These are phyloP conservation scores for Fagus crenata DNA, from an alignment of 306 rosid genomes.

Conservation along the genomic window DNA sequence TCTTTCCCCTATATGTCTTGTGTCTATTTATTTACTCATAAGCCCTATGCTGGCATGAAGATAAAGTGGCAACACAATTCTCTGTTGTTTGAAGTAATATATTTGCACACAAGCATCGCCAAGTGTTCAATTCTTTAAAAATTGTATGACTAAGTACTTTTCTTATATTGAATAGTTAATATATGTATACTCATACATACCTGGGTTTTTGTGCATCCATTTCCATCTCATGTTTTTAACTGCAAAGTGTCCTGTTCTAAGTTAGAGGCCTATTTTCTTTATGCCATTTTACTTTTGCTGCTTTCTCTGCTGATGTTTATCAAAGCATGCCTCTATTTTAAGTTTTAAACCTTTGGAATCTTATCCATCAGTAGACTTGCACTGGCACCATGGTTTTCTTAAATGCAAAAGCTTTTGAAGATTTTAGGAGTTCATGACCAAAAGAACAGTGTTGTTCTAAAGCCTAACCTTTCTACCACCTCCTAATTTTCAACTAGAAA, in stretches of 20 bases:
- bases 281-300: neutral
- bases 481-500: neutral
- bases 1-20: neutral
- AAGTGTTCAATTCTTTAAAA: neutral
- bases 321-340: neutral
- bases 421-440: neutral
- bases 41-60: neutral
- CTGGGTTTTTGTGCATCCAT: neutral
- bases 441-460: neutral
- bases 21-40: neutral
- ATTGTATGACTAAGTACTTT: neutral
- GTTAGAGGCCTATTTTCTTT: neutral
- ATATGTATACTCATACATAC: neutral
- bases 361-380: neutral
- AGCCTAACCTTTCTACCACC: neutral
- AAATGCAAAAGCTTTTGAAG: neutral
- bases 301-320: neutral
- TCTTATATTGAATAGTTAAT: neutral
- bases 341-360: conserved; percentile 1
- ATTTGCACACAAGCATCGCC: neutral
- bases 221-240: neutral
- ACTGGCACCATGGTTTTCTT: neutral
- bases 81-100: neutral
- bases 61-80: neutral
- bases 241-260: neutral